A percentile compares a stretch with the other conserved stretches of the same genome.
Evolutionary conservation across 2,329 filamentous ascomycete species (phyloP).

Genomic region (Thyridium curvatum): DNA sequence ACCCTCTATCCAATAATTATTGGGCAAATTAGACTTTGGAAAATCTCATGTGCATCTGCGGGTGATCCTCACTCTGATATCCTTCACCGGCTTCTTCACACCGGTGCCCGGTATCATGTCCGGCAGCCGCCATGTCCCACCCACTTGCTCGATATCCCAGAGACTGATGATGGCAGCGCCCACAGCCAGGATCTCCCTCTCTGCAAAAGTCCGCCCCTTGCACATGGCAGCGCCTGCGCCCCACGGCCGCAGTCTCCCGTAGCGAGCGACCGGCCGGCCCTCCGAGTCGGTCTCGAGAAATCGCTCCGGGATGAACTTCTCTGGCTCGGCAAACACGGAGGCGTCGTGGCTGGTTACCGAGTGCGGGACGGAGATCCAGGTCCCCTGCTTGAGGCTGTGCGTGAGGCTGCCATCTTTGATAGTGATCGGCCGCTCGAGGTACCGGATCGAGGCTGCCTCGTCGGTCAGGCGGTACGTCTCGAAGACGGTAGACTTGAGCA

Average conservation of each 20-base stretch:
- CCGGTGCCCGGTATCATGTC: constrained; percentile 8
- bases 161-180: constrained; percentile 7
- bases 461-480: constrained; percentile 9
- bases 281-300: constrained; percentile 13
- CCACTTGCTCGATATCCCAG: constrained; percentile 9
- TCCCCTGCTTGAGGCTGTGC: constrained; percentile 5
- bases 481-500: constrained; percentile 9
- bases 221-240: constrained; percentile 7
- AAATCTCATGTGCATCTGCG: constrained; percentile 2
- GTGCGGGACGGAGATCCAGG: constrained; percentile 7
- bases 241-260: constrained; percentile 10
- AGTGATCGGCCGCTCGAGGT: constrained; percentile 5
- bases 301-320: constrained; percentile 18
- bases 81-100: constrained; percentile 12
- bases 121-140: constrained; percentile 7
- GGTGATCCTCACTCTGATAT: constrained; percentile 8
- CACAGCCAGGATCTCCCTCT: constrained; percentile 10
- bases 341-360: constrained; percentile 14
- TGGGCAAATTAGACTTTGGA: too few species aligned
- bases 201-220: constrained; percentile 10
- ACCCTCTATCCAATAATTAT: too few species aligned
- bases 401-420: constrained; percentile 6
- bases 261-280: constrained; percentile 5
- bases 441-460: constrained; percentile 9
- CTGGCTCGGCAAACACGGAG: constrained; percentile 14